phyloP scores from a whole-genome alignment of 345 rosid species.

The Limnanthes douglasii region DNA sequence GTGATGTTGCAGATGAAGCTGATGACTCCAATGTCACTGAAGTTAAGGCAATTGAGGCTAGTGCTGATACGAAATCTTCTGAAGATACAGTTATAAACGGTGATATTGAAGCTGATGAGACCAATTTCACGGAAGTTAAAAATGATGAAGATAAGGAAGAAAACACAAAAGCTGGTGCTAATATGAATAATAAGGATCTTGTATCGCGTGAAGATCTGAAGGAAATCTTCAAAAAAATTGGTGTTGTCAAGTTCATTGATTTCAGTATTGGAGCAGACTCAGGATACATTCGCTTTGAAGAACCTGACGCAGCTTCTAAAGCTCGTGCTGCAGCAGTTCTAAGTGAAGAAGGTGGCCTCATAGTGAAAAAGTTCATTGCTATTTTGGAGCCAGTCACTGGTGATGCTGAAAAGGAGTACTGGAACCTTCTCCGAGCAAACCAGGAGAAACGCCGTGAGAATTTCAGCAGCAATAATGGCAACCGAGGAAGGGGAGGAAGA shows the following conservation, averaged over 20 bases:
- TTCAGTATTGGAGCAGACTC: constrained; percentile 72
- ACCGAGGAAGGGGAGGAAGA: too few relatives aligned
- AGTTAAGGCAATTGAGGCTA: constrained; percentile 17
- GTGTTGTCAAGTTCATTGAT: constrained; percentile 78
- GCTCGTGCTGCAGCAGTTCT: constrained; percentile 95
- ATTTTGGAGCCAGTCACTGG: constrained; percentile 83
- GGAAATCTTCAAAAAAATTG: constrained; percentile 48
- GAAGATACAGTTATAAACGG: too few relatives aligned
- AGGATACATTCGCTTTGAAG: constrained; percentile 72
- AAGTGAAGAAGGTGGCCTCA: constrained; percentile 65
- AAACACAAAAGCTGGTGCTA: constrained; percentile 26
- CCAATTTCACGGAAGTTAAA: too few relatives aligned
- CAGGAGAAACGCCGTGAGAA: too few relatives aligned
- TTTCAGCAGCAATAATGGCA: too few relatives aligned
- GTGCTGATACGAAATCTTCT: constrained; percentile 24
- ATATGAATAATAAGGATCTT: constrained; percentile 45
- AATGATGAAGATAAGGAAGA: constrained; percentile 35
- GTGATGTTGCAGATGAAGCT: constrained; percentile 17
- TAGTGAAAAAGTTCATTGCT: constrained; percentile 63
- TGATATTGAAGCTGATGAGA: too few relatives aligned
- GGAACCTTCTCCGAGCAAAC: too few relatives aligned
- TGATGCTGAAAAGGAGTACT: too few relatives aligned
- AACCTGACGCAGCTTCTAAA: constrained; percentile 81
- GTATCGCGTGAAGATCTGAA: constrained; percentile 90
- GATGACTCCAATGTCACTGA: constrained; percentile 20